Percentiles rank a stretch among this genome's conserved stretches.
These are phyloP conservation scores for Lavandula angustifolia DNA, from an alignment of 257 asterid species.

Conservation along the genomic window DNA sequence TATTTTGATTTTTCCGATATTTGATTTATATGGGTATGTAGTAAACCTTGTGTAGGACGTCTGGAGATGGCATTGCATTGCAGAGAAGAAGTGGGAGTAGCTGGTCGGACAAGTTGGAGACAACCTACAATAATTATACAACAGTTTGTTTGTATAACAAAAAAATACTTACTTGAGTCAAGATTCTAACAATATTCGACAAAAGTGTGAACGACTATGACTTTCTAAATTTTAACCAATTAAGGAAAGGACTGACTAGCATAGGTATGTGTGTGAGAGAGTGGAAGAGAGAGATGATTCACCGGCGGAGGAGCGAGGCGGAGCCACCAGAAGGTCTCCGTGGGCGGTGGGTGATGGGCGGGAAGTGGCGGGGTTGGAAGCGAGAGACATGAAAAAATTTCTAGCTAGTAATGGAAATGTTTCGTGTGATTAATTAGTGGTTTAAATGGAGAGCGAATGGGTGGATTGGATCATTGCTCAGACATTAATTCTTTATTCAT, in stretches of 20 bases:
- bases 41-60: slow-evolving; percentile 53
- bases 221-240: slow-evolving; percentile 25
- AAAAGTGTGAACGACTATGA: neutral
- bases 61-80: slow-evolving; percentile 51
- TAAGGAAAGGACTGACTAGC: neutral
- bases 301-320: slow-evolving; percentile 37
- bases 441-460: no score
- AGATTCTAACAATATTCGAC: no score
- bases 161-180: no score
- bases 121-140: slow-evolving; percentile 33
- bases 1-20: no score
- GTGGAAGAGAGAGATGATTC: neutral
- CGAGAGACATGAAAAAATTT: slow-evolving; percentile 26
- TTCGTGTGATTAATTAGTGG: no score
- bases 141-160: neutral
- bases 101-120: slow-evolving; percentile 28
- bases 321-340: neutral
- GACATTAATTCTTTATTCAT: no score
- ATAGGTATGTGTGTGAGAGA: no score
- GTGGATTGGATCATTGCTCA: no score
- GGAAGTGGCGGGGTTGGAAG: slow-evolving; percentile 18
- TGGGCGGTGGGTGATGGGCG: slow-evolving; percentile 33
- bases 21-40: no score
- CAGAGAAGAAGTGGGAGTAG: slow-evolving; percentile 25
- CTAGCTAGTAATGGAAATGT: neutral